Percentiles rank a stretch among this genome's conserved stretches.
These are phyloP conservation scores for Solanum chiquidenum DNA, from an alignment of 257 asterid species.

Conservation along the genomic window DNA sequence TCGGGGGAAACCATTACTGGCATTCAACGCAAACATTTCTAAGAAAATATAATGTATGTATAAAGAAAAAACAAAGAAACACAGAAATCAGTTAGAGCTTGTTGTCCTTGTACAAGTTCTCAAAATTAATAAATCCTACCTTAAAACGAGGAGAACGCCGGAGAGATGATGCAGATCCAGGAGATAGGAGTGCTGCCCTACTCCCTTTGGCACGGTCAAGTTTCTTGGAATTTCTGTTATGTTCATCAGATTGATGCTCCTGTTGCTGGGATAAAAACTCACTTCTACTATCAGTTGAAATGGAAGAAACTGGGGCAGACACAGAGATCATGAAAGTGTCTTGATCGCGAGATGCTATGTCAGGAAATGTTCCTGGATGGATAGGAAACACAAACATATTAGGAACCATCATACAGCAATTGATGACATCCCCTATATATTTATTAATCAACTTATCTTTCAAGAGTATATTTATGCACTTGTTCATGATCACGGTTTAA, in stretches of 20 bases:
- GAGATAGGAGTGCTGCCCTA: conserved; percentile 26
- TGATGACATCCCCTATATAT: not conserved
- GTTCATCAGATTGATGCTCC: conserved; percentile 25
- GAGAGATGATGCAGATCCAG: conserved; percentile 49
- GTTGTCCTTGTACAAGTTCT: not conserved
- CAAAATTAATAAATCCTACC: conserved; percentile 21
- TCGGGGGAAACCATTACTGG: not conserved
- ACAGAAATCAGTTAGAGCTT: not conserved
- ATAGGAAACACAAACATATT: conserved; percentile 4
- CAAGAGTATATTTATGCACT: not conserved
- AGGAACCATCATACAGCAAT: conserved; percentile 6
- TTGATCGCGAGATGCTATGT: conserved; percentile 26
- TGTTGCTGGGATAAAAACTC: conserved; percentile 34
- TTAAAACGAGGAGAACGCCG: conserved; percentile 66
- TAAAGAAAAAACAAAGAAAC: not conserved
- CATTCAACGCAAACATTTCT: not conserved
- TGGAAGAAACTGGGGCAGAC: conserved; percentile 60
- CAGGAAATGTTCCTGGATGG: conserved; percentile 34
- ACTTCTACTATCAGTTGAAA: conserved; percentile 44
- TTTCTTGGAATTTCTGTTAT: conserved; percentile 31
- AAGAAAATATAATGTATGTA: not conserved
- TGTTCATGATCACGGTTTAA: not conserved
- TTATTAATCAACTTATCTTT: not conserved
- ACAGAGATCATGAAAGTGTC: conserved; percentile 28
- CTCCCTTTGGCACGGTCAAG: conserved; percentile 21